Base-by-base conservation (phyloP, 2,329 filamentous ascomycete genomes). In the Myriosclerotinia curreyana region DNA sequence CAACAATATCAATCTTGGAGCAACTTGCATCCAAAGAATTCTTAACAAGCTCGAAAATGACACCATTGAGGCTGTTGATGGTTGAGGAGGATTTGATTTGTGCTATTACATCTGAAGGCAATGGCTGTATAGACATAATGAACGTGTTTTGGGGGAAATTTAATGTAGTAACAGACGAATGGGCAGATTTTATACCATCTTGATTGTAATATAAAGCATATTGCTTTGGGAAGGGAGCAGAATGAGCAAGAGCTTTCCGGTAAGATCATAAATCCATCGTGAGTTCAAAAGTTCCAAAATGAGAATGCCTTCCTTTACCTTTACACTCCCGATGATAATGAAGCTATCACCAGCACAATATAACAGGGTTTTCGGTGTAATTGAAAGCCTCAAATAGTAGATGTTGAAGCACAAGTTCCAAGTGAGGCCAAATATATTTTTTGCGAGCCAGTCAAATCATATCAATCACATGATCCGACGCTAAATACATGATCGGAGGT, bases 21-120 rank as follows among this genome's bases (percentile, higher is more conserved):
- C 93, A 88, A 53, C 79, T 78, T 5, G 92, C 91, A 78, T 99
- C 95, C 15, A 99, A 80, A 0, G 92, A 86, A 75, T 99, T 99
- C 74, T 89, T 86, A 34, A 96, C 71, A 12, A 98, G 81, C 53
- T 89, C 90, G 63, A 86, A 79, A 17, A 91, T 79, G 5, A 90
- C 92, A 34, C 79, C 83, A 70, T 88, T 88, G 40, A 98, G 79
- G 52, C 86, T 89, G 1, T 86, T 89, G 70, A 98, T 88, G 63
- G 83, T 81, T n/a, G 86, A 86, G 0, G 94, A 96, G 0, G 94
- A 96, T 74, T 88, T 90, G 77, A 99, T 88, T 74, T 92, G 91
- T 55, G 88, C 85, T 70, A 86, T 81, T 64, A 90, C 91, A 69
- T 90, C 81, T 46, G 83, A 77, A 15, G 92, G 89, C 66, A 96